Evolutionary conservation across 2,329 filamentous ascomycete species (phyloP).

Genomic region (Thielaviopsis punctulata): DNA sequence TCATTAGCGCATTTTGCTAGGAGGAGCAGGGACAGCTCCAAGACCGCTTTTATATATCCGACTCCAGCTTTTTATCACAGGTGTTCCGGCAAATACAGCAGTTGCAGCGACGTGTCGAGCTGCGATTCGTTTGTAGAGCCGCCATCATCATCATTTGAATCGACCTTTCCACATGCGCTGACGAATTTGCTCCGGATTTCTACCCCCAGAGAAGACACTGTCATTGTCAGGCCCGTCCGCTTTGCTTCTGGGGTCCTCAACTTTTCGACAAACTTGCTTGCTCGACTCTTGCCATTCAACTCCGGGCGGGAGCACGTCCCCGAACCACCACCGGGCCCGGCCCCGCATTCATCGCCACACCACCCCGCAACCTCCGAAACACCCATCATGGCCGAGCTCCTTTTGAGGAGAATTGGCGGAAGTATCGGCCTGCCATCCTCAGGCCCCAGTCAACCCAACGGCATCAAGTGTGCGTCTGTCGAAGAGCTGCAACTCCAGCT

Average conservation of each 20-base stretch:
- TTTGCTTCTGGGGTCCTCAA: neutral
- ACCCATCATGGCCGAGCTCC: constrained; percentile 1
- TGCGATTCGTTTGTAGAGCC: neutral
- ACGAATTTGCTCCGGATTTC: neutral
- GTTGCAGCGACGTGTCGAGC: neutral
- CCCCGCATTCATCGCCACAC: neutral
- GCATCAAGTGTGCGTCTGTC: constrained; percentile 17
- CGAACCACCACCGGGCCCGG: neutral
- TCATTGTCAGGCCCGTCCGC: too few relatives aligned
- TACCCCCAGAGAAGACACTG: too few relatives aligned
- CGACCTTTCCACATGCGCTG: neutral
- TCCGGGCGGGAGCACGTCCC: neutral
- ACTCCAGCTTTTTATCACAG: neutral
- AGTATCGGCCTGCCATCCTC: neutral
- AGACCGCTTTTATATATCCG: neutral
- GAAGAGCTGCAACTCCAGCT: constrained; percentile 32
- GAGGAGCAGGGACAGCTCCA: too few relatives aligned
- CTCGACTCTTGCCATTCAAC: neutral
- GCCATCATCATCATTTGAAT: neutral
- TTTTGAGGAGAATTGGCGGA: neutral
- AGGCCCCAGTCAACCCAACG: neutral
- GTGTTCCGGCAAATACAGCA: neutral
- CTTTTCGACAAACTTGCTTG: neutral
- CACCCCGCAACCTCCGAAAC: neutral
- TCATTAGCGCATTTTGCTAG: neutral